A percentile compares a stretch with the other conserved stretches of the same genome.
Conservation (phyloP, 73 alveolate species). For the Paramecium caudatum region DNA sequence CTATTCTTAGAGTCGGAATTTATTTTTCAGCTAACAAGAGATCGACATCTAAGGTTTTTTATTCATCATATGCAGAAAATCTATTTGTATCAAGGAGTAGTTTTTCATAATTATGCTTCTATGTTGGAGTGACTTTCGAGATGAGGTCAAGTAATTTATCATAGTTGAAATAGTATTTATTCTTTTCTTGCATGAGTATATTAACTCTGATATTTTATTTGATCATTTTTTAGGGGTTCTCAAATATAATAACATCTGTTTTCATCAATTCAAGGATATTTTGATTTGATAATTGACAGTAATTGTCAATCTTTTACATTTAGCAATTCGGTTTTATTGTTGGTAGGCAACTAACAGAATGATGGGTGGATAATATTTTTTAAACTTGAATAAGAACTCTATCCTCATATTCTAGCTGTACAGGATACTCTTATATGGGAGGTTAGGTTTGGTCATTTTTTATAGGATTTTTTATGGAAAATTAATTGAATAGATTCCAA, state of each 20-base stretch:
- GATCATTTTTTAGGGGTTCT: slow-evolving; percentile 13
- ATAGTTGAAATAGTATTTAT: background rate
- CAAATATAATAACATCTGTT: slow-evolving; percentile 18
- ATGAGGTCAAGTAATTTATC: background rate
- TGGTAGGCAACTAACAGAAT: background rate
- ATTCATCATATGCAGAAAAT: slow-evolving; percentile 45
- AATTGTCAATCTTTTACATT: background rate
- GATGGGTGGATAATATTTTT: background rate
- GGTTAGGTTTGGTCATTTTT: background rate
- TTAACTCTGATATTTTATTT: background rate
- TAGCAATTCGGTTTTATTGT: background rate
- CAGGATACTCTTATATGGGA: background rate
- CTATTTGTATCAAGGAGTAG: slow-evolving; percentile 34
- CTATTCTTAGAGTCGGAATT: background rate
- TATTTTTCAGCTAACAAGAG: background rate
- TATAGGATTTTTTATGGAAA: background rate
- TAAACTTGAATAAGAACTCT: background rate
- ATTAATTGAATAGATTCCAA: background rate
- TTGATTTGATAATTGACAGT: background rate
- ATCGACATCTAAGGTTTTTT: slow-evolving; percentile 18
- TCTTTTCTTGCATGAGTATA: background rate
- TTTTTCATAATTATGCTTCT: slow-evolving; percentile 31
- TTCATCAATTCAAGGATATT: slow-evolving; percentile 14
- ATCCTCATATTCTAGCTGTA: background rate
- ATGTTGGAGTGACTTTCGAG: background rate